A percentile compares a stretch with the other conserved stretches of the same genome.
Evolutionary conservation across 225 moss, liverwort and hornwort species (phyloP).

Genomic region (Straminergon stramineum): DNA sequence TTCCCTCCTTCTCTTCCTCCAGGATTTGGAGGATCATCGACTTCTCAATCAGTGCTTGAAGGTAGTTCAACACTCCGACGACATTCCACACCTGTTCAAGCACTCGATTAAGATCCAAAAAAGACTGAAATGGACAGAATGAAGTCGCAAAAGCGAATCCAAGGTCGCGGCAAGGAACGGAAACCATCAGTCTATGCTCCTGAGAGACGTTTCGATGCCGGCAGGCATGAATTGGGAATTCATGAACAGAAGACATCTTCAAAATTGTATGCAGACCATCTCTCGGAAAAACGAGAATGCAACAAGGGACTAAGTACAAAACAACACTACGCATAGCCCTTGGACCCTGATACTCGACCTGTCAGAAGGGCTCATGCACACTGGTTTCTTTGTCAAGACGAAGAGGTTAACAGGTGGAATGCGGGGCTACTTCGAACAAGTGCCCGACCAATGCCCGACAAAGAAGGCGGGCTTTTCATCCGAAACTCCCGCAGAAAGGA

Average conservation of each 20-base stretch:
- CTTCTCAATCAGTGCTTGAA: conserved; percentile 95
- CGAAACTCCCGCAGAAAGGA: not conserved
- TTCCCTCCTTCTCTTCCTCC: conserved; percentile 96
- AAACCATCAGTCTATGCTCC: not conserved
- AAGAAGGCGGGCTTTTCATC: too few relatives aligned
- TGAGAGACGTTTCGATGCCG: not conserved
- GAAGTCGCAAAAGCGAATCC: not conserved
- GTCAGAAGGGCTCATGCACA: not conserved
- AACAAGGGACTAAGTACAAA: not conserved
- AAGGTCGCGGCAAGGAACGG: not conserved
- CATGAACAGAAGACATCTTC: not conserved
- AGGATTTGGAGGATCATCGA: conserved; percentile 93
- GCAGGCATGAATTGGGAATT: not conserved
- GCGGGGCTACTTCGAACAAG: too few relatives aligned
- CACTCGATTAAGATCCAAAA: not conserved
- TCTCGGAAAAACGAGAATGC: not conserved
- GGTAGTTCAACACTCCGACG: conserved; percentile 86
- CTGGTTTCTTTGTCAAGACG: not conserved
- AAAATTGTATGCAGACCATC: not conserved
- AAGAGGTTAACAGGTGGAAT: not conserved
- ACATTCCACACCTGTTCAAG: conserved; percentile 87
- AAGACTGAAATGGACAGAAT: not conserved
- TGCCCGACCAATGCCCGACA: too few relatives aligned
- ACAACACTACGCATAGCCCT: not conserved
- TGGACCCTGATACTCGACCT: not conserved